Percentiles rank a stretch among this genome's conserved stretches.
These are phyloP conservation scores for Nothophoma quercina DNA, from an alignment of 2,329 filamentous ascomycete genomes.

Conservation along the genomic window DNA sequence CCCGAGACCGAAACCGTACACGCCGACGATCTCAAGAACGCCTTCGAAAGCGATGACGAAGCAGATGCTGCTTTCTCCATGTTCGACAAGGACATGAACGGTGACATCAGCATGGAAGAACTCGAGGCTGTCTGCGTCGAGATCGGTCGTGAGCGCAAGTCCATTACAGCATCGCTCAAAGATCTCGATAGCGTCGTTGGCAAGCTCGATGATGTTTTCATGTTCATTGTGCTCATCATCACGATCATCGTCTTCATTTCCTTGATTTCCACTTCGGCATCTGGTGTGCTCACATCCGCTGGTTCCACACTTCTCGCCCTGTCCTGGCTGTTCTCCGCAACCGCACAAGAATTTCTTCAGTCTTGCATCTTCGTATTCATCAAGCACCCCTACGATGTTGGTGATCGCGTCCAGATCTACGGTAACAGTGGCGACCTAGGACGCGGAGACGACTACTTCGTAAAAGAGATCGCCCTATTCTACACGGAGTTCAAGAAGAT, in stretches of 20 bases:
- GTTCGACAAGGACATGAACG: conserved; percentile 96
- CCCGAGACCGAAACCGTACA: conserved; percentile 78
- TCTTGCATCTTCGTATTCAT: conserved; percentile 95
- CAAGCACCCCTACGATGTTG: conserved; percentile 97
- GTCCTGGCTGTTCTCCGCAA: conserved; percentile 91
- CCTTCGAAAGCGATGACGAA: conserved; percentile 84
- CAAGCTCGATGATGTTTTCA: conserved; percentile 87
- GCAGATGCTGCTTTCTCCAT: conserved; percentile 88
- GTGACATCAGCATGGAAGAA: conserved; percentile 95
- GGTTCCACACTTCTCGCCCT: conserved; percentile 87
- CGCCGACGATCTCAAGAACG: conserved; percentile 77
- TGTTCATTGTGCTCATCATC: conserved; percentile 84
- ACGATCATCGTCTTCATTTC: conserved; percentile 87
- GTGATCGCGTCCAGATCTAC: conserved; percentile 90
- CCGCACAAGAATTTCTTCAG: conserved; percentile 92
- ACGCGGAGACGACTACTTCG: conserved; percentile 91
- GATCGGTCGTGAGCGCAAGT: conserved; percentile 92
- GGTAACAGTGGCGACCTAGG: conserved; percentile 83
- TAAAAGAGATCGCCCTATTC: conserved; percentile 89
- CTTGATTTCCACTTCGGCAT: conserved; percentile 88
- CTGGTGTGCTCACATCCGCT: conserved; percentile 86
- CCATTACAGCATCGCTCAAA: conserved; percentile 92
- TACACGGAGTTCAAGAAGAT: conserved; percentile 99
- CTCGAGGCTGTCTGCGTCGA: conserved; percentile 93
- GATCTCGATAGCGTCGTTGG: conserved; percentile 92